A percentile compares a stretch with the other conserved stretches of the same genome.
Evolutionary conservation across 2,329 filamentous ascomycete genomes (phyloP).

Genomic region (Calonectria crousiana): DNA sequence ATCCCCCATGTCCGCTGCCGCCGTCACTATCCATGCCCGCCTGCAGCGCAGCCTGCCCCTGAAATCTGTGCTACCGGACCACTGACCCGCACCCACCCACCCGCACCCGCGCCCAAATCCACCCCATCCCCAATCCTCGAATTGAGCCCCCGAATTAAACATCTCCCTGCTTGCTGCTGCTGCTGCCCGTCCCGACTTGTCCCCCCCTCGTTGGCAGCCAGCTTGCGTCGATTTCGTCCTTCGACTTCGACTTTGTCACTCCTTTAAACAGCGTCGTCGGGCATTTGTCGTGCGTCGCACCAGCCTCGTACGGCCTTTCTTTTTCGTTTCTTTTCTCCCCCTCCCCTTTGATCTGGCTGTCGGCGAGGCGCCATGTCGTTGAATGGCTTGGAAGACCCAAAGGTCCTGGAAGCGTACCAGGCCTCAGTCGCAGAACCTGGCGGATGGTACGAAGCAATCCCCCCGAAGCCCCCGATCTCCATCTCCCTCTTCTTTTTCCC

Average conservation of each 20-base stretch:
- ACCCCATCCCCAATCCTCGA: conserved; percentile 18
- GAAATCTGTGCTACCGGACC: conserved; percentile 25
- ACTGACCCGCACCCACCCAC: conserved; percentile 25
- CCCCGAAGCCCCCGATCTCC: conserved; percentile 1
- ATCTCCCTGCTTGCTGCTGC: conserved; percentile 27
- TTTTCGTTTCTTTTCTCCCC: not conserved
- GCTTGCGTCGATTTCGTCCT: conserved; percentile 23
- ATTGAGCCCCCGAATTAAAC: conserved; percentile 23
- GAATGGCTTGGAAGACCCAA: conserved; percentile 88
- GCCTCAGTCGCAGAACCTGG: conserved; percentile 83
- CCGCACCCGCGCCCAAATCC: conserved; percentile 17
- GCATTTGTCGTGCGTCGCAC: not conserved
- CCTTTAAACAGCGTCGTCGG: conserved; percentile 13
- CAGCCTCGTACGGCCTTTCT: conserved; percentile 8
- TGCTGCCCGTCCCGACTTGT: conserved; percentile 21
- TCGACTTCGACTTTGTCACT: conserved; percentile 24
- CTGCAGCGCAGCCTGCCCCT: conserved; percentile 22
- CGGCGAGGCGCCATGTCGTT: conserved; percentile 79
- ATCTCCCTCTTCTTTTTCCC: not conserved
- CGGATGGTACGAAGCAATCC: conserved; percentile 80
- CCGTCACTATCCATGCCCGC: not conserved
- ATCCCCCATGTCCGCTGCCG: conserved; percentile 1
- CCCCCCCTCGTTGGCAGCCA: conserved; percentile 22
- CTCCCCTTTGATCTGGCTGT: conserved; percentile 28
- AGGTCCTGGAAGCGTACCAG: conserved; percentile 88